Evolutionary conservation across 176 grass and related monocot genomes (phyloP).

Genomic region (Juncus inflexus): DNA sequence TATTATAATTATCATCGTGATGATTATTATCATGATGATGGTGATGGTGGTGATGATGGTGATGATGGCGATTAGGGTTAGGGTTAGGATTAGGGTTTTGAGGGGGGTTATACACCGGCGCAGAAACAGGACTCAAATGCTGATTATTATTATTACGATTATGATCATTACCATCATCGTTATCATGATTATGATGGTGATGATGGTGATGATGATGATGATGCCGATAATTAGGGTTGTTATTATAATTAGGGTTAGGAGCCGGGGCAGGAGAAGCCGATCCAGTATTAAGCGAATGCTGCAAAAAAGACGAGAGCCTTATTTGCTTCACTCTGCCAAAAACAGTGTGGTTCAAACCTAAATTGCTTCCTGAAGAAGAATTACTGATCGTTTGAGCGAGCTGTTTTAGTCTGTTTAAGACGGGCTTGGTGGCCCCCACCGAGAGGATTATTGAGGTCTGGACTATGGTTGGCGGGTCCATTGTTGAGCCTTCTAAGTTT

Average conservation of each 20-base stretch:
- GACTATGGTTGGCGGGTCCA: slow-evolving; percentile 50
- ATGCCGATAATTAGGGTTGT: slow-evolving; percentile 25
- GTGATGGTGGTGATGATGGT: slow-evolving; percentile 23
- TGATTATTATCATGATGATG: slow-evolving; percentile 11
- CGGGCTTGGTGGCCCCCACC: slow-evolving; percentile 51
- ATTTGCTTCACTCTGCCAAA: slow-evolving; percentile 84
- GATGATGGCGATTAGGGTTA: slow-evolving; percentile 21
- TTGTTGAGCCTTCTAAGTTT: slow-evolving; percentile 66
- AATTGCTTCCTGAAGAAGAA: slow-evolving; percentile 55
- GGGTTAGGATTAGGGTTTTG: background rate
- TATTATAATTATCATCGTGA: slow-evolving; percentile 22
- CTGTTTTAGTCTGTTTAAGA: slow-evolving; percentile 50
- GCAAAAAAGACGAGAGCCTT: slow-evolving; percentile 66
- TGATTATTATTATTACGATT: slow-evolving; percentile 20
- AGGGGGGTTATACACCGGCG: slow-evolving; percentile 21
- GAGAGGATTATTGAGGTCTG: slow-evolving; percentile 58
- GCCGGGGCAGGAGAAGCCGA: slow-evolving; percentile 34
- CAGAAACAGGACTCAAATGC: slow-evolving; percentile 34
- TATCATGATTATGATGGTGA: slow-evolving; percentile 33
- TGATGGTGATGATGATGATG: slow-evolving; percentile 36
- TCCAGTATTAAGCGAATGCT: slow-evolving; percentile 51
- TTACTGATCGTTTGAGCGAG: slow-evolving; percentile 58
- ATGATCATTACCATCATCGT: slow-evolving; percentile 29
- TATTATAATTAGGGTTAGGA: slow-evolving; percentile 42
- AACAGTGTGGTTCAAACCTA: slow-evolving; percentile 74